These are phyloP conservation scores for Phlebiopsis gigantea DNA, from an alignment of 768 basidiomycete species.

Conservation along the genomic window DNA sequence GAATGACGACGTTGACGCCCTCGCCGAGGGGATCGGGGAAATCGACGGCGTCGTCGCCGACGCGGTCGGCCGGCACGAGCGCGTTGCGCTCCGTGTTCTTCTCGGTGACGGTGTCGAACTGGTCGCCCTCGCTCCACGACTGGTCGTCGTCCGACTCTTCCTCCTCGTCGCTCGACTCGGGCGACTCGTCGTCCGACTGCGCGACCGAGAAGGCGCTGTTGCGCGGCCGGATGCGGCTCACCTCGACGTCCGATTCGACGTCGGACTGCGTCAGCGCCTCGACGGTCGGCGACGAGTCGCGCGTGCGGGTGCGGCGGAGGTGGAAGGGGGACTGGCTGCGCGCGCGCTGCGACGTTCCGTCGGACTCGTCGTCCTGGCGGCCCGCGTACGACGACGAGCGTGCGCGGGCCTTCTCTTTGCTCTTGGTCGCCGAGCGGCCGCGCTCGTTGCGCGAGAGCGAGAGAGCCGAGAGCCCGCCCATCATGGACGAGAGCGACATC, in stretches of 20 bases:
- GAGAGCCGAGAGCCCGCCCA: slow-evolving; percentile 63
- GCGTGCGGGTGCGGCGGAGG: slow-evolving; percentile 59
- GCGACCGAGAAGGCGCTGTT: slow-evolving; percentile 56
- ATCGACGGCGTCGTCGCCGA: slow-evolving; percentile 46
- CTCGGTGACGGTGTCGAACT: slow-evolving; percentile 79
- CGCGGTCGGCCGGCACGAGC: slow-evolving; percentile 41
- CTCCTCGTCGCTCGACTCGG: slow-evolving; percentile 42
- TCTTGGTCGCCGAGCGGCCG: slow-evolving; percentile 45
- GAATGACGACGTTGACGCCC: slow-evolving; percentile 84
- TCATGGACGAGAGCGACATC: slow-evolving; percentile 63
- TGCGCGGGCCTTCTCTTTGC: slow-evolving; percentile 28
- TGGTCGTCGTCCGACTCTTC: slow-evolving; percentile 55
- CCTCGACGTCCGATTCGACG: slow-evolving; percentile 53
- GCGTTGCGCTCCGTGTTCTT: slow-evolving; percentile 86
- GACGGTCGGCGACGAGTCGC: slow-evolving; percentile 46
- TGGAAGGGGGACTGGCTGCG: slow-evolving; percentile 80
- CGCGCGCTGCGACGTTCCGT: slow-evolving; percentile 43
- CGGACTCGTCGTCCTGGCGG: slow-evolving; percentile 32
- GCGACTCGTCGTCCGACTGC: slow-evolving; percentile 61
- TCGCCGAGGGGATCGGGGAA: slow-evolving; percentile 83
- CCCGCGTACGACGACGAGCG: slow-evolving; percentile 35
- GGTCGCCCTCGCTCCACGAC: slow-evolving; percentile 50
- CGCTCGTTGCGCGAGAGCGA: slow-evolving; percentile 54
- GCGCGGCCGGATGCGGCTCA: slow-evolving; percentile 46
- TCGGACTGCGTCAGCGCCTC: slow-evolving; percentile 55